Percentiles rank a stretch among this genome's conserved stretches.
phyloP scores from a whole-genome alignment of 768 basidiomycete genomes.

The Calocera viscosa region DNA sequence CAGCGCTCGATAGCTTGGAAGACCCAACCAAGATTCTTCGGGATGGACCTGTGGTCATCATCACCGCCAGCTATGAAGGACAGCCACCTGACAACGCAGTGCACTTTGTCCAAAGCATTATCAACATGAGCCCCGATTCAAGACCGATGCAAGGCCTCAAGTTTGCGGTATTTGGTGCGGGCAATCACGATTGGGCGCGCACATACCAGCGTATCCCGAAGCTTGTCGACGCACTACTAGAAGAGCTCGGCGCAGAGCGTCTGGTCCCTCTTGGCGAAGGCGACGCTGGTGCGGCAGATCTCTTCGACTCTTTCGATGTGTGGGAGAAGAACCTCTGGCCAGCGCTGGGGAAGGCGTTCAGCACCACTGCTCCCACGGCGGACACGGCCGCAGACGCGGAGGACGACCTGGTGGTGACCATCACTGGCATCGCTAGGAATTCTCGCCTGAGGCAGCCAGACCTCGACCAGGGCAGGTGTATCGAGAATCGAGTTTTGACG shows the following conservation, averaged over 20 bases:
- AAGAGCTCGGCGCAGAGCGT: slow-evolving; percentile 28
- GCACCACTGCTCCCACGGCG: slow-evolving; percentile 23
- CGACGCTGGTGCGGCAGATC: slow-evolving; percentile 33
- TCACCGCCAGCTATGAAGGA: slow-evolving; percentile 41
- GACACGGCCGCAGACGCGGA: not conserved
- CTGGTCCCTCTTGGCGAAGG: slow-evolving; percentile 32
- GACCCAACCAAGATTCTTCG: slow-evolving; percentile 21
- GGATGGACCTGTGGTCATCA: slow-evolving; percentile 35
- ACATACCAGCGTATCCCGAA: slow-evolving; percentile 39
- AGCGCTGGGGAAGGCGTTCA: no score
- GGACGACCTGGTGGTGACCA: not conserved
- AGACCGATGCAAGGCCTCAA: slow-evolving; percentile 24
- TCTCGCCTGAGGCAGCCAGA: slow-evolving; percentile 30
- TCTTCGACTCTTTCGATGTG: slow-evolving; percentile 37
- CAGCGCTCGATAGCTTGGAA: slow-evolving; percentile 32
- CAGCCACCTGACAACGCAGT: slow-evolving; percentile 39
- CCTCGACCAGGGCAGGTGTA: slow-evolving; percentile 30
- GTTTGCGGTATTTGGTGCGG: slow-evolving; percentile 40
- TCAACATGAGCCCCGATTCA: slow-evolving; percentile 22
- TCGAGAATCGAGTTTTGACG: slow-evolving; percentile 33
- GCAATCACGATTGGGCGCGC: slow-evolving; percentile 38
- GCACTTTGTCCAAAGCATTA: slow-evolving; percentile 35
- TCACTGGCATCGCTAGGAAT: slow-evolving; percentile 21
- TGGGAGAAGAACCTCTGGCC: no score
- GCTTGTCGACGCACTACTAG: slow-evolving; percentile 30